Evolutionary conservation across 768 basidiomycete species (phyloP).

Genomic region (Heimioporus sp.): DNA sequence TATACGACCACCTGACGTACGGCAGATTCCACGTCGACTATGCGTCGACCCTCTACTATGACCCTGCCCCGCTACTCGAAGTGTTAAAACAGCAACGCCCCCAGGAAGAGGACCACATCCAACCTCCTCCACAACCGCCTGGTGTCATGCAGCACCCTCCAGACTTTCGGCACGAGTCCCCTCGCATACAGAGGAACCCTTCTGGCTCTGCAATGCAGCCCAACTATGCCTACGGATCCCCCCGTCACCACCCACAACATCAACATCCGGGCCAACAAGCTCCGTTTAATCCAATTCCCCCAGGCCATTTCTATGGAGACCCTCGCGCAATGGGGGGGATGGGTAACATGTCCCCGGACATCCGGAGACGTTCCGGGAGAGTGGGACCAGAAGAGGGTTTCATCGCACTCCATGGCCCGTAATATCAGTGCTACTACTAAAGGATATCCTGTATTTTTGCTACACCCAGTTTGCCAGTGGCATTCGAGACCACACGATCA

Average conservation of each 20-base stretch:
- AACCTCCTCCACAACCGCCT: conserved; percentile 14
- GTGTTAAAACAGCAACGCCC: conserved; percentile 40
- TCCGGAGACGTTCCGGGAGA: conserved; percentile 30
- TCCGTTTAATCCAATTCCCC: conserved; percentile 34
- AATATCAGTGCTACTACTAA: background rate
- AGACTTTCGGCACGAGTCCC: conserved; percentile 33
- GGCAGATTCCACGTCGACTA: conserved; percentile 74
- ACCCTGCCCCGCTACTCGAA: conserved; percentile 60
- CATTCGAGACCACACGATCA: background rate
- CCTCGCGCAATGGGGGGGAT: conserved; percentile 32
- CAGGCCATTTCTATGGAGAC: conserved; percentile 41
- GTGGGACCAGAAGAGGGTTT: conserved; percentile 34
- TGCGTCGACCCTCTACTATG: conserved; percentile 70
- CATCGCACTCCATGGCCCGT: conserved; percentile 31
- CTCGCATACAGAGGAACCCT: conserved; percentile 31
- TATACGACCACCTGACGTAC: background rate
- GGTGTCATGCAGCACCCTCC: conserved; percentile 30
- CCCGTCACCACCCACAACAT: conserved; percentile 30
- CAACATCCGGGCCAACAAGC: conserved; percentile 8
- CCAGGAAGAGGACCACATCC: conserved; percentile 27
- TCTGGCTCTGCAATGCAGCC: conserved; percentile 27
- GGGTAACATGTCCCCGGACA: conserved; percentile 35
- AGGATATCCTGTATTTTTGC: conserved; percentile 9
- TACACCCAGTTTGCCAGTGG: background rate
- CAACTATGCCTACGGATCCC: conserved; percentile 29